These are phyloP conservation scores for Coffea eugenioides DNA, from an alignment of 257 asterid genomes.

Conservation along the genomic window DNA sequence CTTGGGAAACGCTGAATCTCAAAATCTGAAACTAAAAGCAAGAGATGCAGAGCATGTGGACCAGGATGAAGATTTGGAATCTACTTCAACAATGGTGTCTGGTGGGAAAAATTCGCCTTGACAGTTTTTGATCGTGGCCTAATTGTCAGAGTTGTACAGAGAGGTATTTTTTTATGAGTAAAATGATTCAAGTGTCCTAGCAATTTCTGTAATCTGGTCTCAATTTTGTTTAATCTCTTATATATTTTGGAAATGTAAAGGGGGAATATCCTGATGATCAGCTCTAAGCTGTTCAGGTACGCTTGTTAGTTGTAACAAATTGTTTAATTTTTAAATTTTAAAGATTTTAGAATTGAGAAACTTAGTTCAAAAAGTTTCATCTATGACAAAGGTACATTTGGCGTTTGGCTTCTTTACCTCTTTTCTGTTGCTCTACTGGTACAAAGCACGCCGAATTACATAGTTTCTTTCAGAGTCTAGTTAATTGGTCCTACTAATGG, in stretches of 20 bases:
- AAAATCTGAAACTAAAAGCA: slow-evolving; percentile 28
- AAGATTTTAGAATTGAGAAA: slow-evolving; percentile 24
- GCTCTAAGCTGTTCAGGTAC: slow-evolving; percentile 23
- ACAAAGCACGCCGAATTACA: not conserved
- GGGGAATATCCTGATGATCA: slow-evolving; percentile 27
- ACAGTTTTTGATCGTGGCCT: slow-evolving; percentile 32
- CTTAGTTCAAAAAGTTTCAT: slow-evolving; percentile 17
- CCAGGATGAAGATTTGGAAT: slow-evolving; percentile 38
- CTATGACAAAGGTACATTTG: not conserved
- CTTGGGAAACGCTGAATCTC: slow-evolving; percentile 38
- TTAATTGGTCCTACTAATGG: not conserved
- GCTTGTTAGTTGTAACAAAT: slow-evolving; percentile 37
- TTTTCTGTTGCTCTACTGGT: not conserved
- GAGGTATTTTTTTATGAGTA: slow-evolving; percentile 53
- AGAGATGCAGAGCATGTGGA: slow-evolving; percentile 31
- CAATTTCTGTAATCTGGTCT: slow-evolving; percentile 40
- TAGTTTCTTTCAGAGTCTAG: not conserved
- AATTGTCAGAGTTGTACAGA: slow-evolving; percentile 51
- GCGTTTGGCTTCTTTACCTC: not conserved
- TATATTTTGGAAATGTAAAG: slow-evolving; percentile 49
- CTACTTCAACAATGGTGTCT: slow-evolving; percentile 33
- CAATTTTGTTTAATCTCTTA: slow-evolving; percentile 27
- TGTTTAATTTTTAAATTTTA: slow-evolving; percentile 11
- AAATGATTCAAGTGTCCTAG: slow-evolving; percentile 38
- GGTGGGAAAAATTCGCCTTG: slow-evolving; percentile 35